These are phyloP conservation scores for Primulina huaijiensis DNA, from an alignment of 257 asterid species.

Conservation along the genomic window DNA sequence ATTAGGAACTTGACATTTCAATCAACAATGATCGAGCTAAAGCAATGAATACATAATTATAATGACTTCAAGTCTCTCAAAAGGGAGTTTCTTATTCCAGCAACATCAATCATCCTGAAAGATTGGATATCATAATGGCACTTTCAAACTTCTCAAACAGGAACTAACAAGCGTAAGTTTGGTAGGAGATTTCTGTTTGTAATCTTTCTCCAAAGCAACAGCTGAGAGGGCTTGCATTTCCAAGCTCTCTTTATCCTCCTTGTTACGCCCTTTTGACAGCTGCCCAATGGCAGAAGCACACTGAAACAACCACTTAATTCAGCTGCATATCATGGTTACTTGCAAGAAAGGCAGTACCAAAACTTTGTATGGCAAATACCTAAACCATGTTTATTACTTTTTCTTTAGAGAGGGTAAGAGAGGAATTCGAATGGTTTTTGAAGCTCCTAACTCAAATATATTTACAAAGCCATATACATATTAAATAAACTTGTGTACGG, in stretches of 20 bases:
- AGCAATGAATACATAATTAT: too few species aligned
- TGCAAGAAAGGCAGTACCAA: neutral
- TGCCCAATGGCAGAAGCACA: slow-evolving; percentile 75
- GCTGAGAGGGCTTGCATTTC: slow-evolving; percentile 76
- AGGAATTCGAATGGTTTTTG: neutral
- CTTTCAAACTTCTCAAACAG: slow-evolving; percentile 61
- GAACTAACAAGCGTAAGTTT: slow-evolving; percentile 52
- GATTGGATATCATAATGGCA: slow-evolving; percentile 32
- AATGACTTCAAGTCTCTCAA: neutral
- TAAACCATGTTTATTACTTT: neutral
- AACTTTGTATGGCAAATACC: neutral
- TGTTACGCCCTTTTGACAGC: slow-evolving; percentile 74
- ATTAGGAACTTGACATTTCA: neutral
- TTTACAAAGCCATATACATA: neutral
- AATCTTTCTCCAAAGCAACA: slow-evolving; percentile 63
- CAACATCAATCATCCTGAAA: slow-evolving; percentile 1
- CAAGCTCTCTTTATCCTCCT: slow-evolving; percentile 75
- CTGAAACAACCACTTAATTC: slow-evolving; percentile 34
- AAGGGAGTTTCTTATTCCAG: neutral
- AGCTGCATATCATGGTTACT: slow-evolving; percentile 15
- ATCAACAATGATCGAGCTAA: neutral
- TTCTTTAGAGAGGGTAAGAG: neutral
- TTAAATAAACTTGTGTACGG: neutral
- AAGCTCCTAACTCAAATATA: neutral
- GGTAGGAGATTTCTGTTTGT: slow-evolving; percentile 62